Evolutionary conservation across 306 rosid genomes (phyloP).

Genomic region (Acacia crassicarpa): DNA sequence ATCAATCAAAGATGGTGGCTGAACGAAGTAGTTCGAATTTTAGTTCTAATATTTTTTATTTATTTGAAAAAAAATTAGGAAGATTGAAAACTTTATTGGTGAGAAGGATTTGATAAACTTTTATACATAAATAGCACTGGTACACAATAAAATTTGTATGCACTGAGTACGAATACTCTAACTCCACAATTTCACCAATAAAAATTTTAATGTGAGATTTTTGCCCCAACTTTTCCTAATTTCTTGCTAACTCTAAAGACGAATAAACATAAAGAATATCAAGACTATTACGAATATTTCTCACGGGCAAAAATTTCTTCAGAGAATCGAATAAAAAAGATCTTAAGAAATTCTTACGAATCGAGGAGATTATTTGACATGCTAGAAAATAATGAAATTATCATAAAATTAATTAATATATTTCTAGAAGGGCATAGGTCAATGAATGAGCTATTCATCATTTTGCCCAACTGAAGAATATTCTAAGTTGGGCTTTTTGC

Average conservation of each 20-base stretch:
- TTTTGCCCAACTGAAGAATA: neutral
- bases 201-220: too few relatives aligned
- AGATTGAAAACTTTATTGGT: too few relatives aligned
- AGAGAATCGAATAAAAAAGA: neutral
- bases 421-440: neutral
- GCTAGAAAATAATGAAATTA: neutral
- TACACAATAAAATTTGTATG: too few relatives aligned
- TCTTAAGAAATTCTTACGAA: neutral
- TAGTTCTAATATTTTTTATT: neutral
- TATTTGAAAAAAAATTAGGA: too few relatives aligned
- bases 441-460: neutral
- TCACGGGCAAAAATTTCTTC: neutral
- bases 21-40: neutral
- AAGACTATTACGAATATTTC: neutral
- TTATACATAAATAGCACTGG: too few relatives aligned
- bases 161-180: too few relatives aligned
- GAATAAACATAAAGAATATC: neutral
- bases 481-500: conserved; percentile 20
- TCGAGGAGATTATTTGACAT: neutral
- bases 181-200: too few relatives aligned
- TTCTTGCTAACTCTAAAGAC: neutral
- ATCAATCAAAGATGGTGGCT: conserved; percentile 22
- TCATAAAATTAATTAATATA: neutral
- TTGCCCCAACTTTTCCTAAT: neutral
- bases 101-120: too few relatives aligned